Conservation (phyloP, 352 stramenopile species). For the Phytophthora palmivora region DNA sequence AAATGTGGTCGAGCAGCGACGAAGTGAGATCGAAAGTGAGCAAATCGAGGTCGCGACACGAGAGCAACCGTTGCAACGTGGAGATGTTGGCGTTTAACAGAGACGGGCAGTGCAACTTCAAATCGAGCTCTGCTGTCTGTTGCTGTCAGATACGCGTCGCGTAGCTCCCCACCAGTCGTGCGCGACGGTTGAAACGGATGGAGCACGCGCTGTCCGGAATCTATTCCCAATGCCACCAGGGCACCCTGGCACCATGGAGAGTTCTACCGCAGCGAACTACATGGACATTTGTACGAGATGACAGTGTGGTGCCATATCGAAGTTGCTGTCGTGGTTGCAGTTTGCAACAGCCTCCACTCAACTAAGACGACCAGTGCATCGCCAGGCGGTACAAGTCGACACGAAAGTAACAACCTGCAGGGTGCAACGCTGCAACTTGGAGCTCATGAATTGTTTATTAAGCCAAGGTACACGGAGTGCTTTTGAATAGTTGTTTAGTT, state of each 20-base stretch:
- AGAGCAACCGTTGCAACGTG: conserved; percentile 10
- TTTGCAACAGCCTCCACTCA: conserved; percentile 27
- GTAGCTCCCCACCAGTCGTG: too few relatives aligned
- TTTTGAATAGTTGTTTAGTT: too few relatives aligned
- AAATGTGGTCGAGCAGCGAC: neutral
- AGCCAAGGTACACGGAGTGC: too few relatives aligned
- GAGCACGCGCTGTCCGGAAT: too few relatives aligned
- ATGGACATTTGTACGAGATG: neutral
- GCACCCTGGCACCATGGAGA: neutral
- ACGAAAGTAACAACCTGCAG: conserved; percentile 4
- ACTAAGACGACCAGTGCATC: conserved; percentile 11
- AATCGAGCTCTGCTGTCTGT: neutral
- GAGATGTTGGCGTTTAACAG: conserved; percentile 12
- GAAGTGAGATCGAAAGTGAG: conserved; percentile 29
- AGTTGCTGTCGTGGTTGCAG: conserved; percentile 32
- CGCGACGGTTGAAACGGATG: conserved; percentile 23
- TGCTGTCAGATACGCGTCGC: too few relatives aligned
- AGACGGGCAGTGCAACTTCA: conserved; percentile 7
- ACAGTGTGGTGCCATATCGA: conserved; percentile 5
- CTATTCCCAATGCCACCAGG: too few relatives aligned
- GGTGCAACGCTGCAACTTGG: too few relatives aligned
- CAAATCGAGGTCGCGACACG: conserved; percentile 9
- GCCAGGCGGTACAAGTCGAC: conserved; percentile 11
- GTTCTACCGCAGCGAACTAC: neutral
- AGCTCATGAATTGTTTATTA: too few relatives aligned